A percentile compares a stretch with the other conserved stretches of the same genome.
phyloP scores from a whole-genome alignment of 2,329 filamentous ascomycete species.

The Penicillium occitanis region DNA sequence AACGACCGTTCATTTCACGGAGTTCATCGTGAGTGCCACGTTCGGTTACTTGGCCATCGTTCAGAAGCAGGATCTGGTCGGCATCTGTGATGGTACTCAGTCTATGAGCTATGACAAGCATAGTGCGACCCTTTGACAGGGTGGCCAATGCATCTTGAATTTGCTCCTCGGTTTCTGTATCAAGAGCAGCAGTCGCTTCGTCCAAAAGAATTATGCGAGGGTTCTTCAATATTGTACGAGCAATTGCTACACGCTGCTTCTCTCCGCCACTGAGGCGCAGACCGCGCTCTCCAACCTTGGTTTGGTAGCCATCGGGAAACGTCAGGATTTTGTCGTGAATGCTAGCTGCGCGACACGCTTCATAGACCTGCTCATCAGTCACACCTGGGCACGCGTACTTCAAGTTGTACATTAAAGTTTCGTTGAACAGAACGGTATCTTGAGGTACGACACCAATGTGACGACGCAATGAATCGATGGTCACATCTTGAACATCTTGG shows the following conservation, averaged over 20 bases:
- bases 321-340: slow-evolving; percentile 90
- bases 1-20: slow-evolving; percentile 67
- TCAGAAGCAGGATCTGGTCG: slow-evolving; percentile 78
- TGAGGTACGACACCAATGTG: slow-evolving; percentile 96
- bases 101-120: slow-evolving; percentile 92
- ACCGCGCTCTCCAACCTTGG: slow-evolving; percentile 87
- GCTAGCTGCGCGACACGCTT: slow-evolving; percentile 79
- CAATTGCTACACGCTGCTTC: slow-evolving; percentile 91
- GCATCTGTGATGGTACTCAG: slow-evolving; percentile 83
- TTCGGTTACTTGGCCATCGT: slow-evolving; percentile 74
- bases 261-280: slow-evolving; percentile 85
- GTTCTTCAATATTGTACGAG: slow-evolving; percentile 87
- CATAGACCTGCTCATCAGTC: slow-evolving; percentile 76
- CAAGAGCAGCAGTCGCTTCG: slow-evolving; percentile 87
- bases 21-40: slow-evolving; percentile 77
- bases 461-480: slow-evolving; percentile 86
- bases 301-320: slow-evolving; percentile 85
- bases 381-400: slow-evolving; percentile 81
- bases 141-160: slow-evolving; percentile 84
- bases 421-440: slow-evolving; percentile 93
- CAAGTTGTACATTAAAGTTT: slow-evolving; percentile 91
- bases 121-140: slow-evolving; percentile 80
- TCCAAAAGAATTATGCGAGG: slow-evolving; percentile 90
- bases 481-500: slow-evolving; percentile 77
- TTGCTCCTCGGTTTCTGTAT: slow-evolving; percentile 89